Percentiles rank a stretch among this genome's conserved stretches.
Evolutionary conservation across 345 rosid genomes (phyloP).

Genomic region (Clausena lansium): DNA sequence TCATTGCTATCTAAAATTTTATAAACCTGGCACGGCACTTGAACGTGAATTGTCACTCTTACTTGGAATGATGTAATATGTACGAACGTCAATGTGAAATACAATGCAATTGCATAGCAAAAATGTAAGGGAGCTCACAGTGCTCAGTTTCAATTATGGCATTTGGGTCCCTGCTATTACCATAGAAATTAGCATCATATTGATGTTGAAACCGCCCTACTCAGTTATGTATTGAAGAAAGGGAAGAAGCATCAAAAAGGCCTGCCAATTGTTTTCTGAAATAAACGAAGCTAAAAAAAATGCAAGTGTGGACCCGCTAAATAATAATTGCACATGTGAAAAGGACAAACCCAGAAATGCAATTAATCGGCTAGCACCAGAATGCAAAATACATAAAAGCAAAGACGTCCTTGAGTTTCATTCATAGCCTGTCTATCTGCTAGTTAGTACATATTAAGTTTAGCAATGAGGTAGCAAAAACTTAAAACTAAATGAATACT

Average conservation of each 20-base stretch:
- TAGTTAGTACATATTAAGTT: too few relatives aligned
- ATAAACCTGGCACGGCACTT: too few relatives aligned
- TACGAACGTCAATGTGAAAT: background rate
- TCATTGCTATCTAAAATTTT: too few relatives aligned
- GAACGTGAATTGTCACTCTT: too few relatives aligned
- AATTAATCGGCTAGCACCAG: background rate
- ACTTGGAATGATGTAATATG: background rate
- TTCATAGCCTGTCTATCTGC: background rate
- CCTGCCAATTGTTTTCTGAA: background rate
- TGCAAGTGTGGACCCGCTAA: background rate
- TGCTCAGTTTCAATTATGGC: background rate
- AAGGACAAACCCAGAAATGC: background rate
- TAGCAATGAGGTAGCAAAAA: too few relatives aligned
- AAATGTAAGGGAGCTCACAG: background rate
- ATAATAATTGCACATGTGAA: background rate
- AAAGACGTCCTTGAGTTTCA: background rate
- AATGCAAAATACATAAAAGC: too few relatives aligned
- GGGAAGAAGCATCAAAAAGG: background rate
- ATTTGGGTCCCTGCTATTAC: background rate
- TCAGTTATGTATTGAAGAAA: background rate
- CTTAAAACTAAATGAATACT: too few relatives aligned
- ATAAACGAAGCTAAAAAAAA: background rate
- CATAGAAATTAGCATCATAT: background rate
- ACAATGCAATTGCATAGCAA: background rate
- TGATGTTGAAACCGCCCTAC: background rate